Percentiles rank a stretch among this genome's conserved stretches.
Evolutionary conservation across 2,329 filamentous ascomycete genomes (phyloP).

Genomic region (Sclerotinia borealis): DNA sequence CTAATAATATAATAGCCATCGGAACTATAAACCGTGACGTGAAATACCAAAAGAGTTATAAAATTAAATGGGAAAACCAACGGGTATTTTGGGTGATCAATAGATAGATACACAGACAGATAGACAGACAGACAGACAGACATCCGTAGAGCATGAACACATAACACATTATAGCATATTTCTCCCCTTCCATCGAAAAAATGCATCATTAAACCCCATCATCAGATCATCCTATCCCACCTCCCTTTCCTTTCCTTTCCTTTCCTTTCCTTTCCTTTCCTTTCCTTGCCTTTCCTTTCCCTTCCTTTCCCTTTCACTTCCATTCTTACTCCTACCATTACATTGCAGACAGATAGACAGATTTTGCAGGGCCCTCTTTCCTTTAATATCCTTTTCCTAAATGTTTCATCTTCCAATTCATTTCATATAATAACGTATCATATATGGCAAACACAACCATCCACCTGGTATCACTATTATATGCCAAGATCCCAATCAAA

Average conservation of each 20-base stretch:
- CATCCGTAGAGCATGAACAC: neutral
- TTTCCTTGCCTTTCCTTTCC: neutral
- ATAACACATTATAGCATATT: slow-evolving; percentile 1
- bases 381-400: slow-evolving; percentile 3
- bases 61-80: neutral
- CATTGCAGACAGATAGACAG: neutral
- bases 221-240: neutral
- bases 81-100: neutral
- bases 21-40: too few relatives aligned
- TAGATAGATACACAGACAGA: neutral
- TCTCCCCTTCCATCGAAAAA: neutral
- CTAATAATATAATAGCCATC: too few relatives aligned
- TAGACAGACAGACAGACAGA: neutral
- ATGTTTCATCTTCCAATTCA: neutral
- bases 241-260: neutral
- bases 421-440: neutral
- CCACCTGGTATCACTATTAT: slow-evolving; percentile 6
- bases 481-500: neutral
- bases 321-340: neutral
- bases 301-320: neutral
- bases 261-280: neutral
- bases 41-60: too few relatives aligned
- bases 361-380: neutral
- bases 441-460: slow-evolving; percentile 7
- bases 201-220: slow-evolving; percentile 2